Evolutionary conservation across 106 monocot species (phyloP).

Genomic region (Gastrodia elata): DNA sequence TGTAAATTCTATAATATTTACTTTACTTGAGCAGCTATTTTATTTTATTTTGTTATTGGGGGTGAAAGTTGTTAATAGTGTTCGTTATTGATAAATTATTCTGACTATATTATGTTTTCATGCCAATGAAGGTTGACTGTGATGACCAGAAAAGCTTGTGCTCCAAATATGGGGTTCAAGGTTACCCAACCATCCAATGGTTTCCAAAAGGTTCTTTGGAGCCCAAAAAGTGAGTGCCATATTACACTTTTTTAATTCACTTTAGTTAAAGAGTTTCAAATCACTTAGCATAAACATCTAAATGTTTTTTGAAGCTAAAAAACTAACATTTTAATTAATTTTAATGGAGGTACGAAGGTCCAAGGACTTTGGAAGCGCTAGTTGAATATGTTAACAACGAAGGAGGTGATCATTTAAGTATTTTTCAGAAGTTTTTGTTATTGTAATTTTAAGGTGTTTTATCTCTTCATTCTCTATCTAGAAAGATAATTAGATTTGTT

Average conservation of each 20-base stretch:
- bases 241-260: neutral
- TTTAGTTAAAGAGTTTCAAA: neutral
- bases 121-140: conserved; percentile 70
- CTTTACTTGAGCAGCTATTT: neutral
- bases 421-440: neutral
- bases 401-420: conserved; percentile 50
- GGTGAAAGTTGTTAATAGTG: neutral
- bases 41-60: neutral
- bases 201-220: conserved; percentile 98
- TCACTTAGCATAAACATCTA: neutral
- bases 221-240: conserved; percentile 66
- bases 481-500: neutral
- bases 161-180: conserved; percentile 89
- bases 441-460: neutral
- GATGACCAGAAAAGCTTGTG: conserved; percentile 95
- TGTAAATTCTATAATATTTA: neutral
- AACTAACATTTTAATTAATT: conserved; percentile 7
- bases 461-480: neutral
- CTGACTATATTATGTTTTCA: conserved; percentile 2
- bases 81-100: neutral
- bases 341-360: conserved; percentile 85
- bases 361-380: conserved; percentile 86
- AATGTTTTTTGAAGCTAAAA: neutral
- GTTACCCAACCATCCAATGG: conserved; percentile 98
- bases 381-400: conserved; percentile 88